Evolutionary conservation across 1,284 basidiomycete genomes (phyloP), one percentile per base, ranked within the genome.

Genomic region (Pseudozyma sp.): DNA sequence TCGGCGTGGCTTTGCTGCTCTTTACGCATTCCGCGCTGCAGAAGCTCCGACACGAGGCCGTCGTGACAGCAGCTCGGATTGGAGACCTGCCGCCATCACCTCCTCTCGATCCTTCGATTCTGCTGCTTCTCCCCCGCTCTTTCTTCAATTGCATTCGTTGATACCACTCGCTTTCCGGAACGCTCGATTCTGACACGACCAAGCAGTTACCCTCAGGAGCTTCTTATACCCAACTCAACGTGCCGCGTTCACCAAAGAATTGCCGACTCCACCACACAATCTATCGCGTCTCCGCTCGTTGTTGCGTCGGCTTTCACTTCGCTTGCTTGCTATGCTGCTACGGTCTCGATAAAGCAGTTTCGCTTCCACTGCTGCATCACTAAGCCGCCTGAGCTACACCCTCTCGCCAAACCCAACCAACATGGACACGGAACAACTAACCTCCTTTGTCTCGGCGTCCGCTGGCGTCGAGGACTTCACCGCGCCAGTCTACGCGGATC

Each of bases 381-480:
- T 24, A 24, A 24, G 24, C 24, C 24, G 24, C 4, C 24, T 24
- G 1, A 4, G 1, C 24, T 2, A 55, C 54, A n/a, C 54, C 45
- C 45, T 30, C 17, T 40, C 19, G 29, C 24, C 7, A 17, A 11
- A 16, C 11, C 13, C 34, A 11, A 16, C 6, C 55, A 55, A 5
- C 31, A 68, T 68, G 65, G 54, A 68, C 13, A 61, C 40, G 13
- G 65, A 60, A 45, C 54, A 61, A 34, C 40, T 43, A 29, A 19
- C 53, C 5, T 68, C 65, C 7, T 61, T 61, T 14, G 58, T 68
- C 34, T 57, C 58, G 46, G 58, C 58, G 5, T 61, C 65, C 14
- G 58, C 49, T 7, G 58, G 35, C 49, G 46, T 48, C 35, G 55
- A 50, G 29, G 33, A n/a, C 11, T 19, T 34, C 33, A 46, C 17